phyloP scores from a whole-genome alignment of 2,329 filamentous ascomycete species.

The Lachnum nothofagi region DNA sequence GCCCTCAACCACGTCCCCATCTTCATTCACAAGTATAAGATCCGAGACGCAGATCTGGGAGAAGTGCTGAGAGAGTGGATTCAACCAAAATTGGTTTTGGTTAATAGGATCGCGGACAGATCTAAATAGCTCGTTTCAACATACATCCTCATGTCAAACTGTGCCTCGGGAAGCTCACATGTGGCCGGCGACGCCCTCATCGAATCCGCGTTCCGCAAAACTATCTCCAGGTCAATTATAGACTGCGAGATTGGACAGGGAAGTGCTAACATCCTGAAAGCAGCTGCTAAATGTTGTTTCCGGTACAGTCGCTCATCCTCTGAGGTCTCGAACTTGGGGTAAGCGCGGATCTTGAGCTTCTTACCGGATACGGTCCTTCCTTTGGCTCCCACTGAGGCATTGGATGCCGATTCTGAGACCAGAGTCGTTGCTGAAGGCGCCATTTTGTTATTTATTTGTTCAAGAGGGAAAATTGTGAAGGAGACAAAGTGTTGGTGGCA shows the following conservation, averaged over 20 bases:
- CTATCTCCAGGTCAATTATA: constrained; percentile 6
- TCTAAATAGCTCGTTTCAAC: constrained; percentile 3
- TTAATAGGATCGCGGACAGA: constrained; percentile 41
- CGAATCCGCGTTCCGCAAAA: constrained; percentile 30
- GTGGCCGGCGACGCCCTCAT: constrained; percentile 59
- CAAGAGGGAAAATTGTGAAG: background rate
- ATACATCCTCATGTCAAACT: background rate
- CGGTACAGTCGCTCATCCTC: constrained; percentile 26
- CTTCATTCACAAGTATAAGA: constrained; percentile 58
- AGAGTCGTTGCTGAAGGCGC: constrained; percentile 36
- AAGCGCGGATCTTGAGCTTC: constrained; percentile 42
- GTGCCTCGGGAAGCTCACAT: constrained; percentile 36
- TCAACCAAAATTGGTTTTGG: constrained; percentile 45
- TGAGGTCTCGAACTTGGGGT: constrained; percentile 30
- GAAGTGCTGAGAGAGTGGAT: constrained; percentile 60
- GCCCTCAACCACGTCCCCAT: constrained; percentile 58
- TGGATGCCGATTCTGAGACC: constrained; percentile 35
- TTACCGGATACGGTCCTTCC: constrained; percentile 43
- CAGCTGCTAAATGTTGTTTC: constrained; percentile 28
- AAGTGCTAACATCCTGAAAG: constrained; percentile 18
- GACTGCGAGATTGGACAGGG: background rate
- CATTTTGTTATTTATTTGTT: constrained; percentile 25
- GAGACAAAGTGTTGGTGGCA: background rate
- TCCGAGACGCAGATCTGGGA: constrained; percentile 57
- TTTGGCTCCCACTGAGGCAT: constrained; percentile 40